Percentiles rank a stretch among this genome's conserved stretches.
phyloP scores from a whole-genome alignment of 2,329 filamentous ascomycete species.

The Lecanicillium sp. region DNA sequence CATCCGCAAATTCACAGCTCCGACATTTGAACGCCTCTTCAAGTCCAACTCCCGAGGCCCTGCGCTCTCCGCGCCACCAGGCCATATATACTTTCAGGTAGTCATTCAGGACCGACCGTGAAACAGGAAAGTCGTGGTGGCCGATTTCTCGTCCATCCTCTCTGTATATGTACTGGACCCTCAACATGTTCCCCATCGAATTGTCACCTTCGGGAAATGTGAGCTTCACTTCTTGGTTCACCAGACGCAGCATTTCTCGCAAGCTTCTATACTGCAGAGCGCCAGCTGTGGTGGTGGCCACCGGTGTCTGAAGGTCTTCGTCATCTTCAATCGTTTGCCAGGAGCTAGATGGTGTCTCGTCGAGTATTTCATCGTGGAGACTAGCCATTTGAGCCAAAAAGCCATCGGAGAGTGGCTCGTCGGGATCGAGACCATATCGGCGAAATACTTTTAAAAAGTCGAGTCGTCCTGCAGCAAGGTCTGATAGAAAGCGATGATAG shows the following conservation, averaged over 20 bases:
- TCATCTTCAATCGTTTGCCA: slow-evolving; percentile 5
- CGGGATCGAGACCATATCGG: slow-evolving; percentile 63
- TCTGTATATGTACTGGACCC: slow-evolving; percentile 49
- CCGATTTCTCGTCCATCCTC: slow-evolving; percentile 48
- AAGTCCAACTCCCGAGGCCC: slow-evolving; percentile 67
- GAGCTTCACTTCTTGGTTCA: slow-evolving; percentile 39
- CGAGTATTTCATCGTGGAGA: slow-evolving; percentile 61
- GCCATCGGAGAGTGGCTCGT: slow-evolving; percentile 64
- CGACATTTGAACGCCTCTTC: slow-evolving; percentile 87
- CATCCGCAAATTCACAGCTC: slow-evolving; percentile 74
- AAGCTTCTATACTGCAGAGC: slow-evolving; percentile 43
- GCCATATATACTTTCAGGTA: slow-evolving; percentile 66
- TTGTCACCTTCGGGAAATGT: slow-evolving; percentile 48
- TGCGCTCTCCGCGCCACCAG: slow-evolving; percentile 82
- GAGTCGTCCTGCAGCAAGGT: slow-evolving; percentile 65
- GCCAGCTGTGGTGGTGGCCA: slow-evolving; percentile 21
- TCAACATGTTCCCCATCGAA: slow-evolving; percentile 45
- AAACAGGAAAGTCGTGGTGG: slow-evolving; percentile 59
- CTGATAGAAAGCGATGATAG: slow-evolving; percentile 78
- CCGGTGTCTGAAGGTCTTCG: neutral
- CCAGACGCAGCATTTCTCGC: slow-evolving; percentile 39
- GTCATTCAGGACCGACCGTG: slow-evolving; percentile 52
- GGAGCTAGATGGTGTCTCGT: slow-evolving; percentile 39
- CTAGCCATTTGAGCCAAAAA: slow-evolving; percentile 71
- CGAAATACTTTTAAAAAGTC: slow-evolving; percentile 62